phyloP scores from a whole-genome alignment of 495 filamentous ascomycete genomes.

The Daldinia caldariorum region DNA sequence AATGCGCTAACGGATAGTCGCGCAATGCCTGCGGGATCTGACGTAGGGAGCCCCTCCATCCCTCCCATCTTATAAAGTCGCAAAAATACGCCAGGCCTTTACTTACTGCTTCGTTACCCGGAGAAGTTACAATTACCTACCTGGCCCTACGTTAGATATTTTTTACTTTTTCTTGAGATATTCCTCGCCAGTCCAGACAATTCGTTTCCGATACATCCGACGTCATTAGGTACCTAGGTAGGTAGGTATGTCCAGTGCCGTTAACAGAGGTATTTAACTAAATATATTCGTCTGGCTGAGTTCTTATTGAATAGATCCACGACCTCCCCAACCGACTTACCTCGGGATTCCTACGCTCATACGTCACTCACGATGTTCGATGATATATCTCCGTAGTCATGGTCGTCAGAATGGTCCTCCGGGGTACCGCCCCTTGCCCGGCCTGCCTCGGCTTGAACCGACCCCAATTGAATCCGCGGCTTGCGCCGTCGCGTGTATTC shows the following conservation, averaged over 20 bases:
- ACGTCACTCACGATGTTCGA: conserved; percentile 23
- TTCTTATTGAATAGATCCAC: not conserved
- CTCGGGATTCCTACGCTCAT: not conserved
- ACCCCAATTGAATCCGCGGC: conserved; percentile 29
- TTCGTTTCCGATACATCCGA: not conserved
- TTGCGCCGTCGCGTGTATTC: conserved; percentile 29
- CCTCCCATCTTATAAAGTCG: not conserved
- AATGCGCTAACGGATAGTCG: no score
- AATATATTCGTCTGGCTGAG: no score
- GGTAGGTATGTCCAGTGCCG: no score
- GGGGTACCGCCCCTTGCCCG: conserved; percentile 28
- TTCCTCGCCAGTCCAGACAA: not conserved
- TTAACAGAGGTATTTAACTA: no score
- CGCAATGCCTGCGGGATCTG: conserved; percentile 33
- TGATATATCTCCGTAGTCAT: conserved; percentile 16
- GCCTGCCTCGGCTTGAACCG: conserved; percentile 28
- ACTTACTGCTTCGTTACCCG: not conserved
- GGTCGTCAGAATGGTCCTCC: conserved; percentile 30
- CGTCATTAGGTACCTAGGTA: no score
- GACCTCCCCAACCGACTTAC: not conserved
- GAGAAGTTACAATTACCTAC: no score
- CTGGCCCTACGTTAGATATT: no score
- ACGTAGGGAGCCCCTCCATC: conserved; percentile 39
- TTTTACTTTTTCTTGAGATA: no score
- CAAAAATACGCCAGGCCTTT: not conserved